phyloP scores from a whole-genome alignment of 228 moss, liverwort and hornwort genomes.

The Sphagnum magellanicum region DNA sequence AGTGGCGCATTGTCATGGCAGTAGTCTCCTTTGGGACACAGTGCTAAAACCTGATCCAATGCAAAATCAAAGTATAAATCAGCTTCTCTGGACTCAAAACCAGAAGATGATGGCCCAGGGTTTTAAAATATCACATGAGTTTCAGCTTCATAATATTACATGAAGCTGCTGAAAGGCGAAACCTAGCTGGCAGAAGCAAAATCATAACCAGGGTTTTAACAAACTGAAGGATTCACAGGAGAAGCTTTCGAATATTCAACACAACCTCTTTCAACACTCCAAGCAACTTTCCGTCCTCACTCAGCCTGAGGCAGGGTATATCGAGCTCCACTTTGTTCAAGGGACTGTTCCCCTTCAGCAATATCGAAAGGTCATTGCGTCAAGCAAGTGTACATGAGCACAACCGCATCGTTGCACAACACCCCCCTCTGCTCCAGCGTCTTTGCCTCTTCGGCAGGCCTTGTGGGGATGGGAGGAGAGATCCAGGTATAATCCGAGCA shows the following conservation, averaged over 20 bases:
- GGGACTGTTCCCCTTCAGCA: slow-evolving; percentile 7
- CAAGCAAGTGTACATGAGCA: too few relatives aligned
- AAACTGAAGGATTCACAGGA: slow-evolving; percentile 19
- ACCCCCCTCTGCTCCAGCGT: too few relatives aligned
- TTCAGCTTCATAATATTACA: background rate
- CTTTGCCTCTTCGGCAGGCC: too few relatives aligned
- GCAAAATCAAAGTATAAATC: background rate
- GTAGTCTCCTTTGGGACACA: slow-evolving; percentile 27
- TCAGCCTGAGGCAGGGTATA: slow-evolving; percentile 45
- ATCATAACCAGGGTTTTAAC: background rate
- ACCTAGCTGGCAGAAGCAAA: background rate
- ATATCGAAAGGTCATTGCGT: slow-evolving; percentile 21
- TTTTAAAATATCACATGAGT: too few relatives aligned
- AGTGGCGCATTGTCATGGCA: background rate
- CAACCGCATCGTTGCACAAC: too few relatives aligned
- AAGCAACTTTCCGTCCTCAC: slow-evolving; percentile 39
- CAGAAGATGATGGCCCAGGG: too few relatives aligned
- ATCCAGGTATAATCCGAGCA: too few relatives aligned
- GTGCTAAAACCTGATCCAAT: slow-evolving; percentile 20
- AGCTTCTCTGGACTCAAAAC: background rate
- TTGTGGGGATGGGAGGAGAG: too few relatives aligned
- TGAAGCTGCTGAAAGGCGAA: background rate
- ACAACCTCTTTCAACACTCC: slow-evolving; percentile 29
- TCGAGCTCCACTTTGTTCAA: slow-evolving; percentile 34
- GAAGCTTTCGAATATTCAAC: slow-evolving; percentile 20